Conservation (phyloP, 83 land plant species). For the Isoetes engelmannii region DNA sequence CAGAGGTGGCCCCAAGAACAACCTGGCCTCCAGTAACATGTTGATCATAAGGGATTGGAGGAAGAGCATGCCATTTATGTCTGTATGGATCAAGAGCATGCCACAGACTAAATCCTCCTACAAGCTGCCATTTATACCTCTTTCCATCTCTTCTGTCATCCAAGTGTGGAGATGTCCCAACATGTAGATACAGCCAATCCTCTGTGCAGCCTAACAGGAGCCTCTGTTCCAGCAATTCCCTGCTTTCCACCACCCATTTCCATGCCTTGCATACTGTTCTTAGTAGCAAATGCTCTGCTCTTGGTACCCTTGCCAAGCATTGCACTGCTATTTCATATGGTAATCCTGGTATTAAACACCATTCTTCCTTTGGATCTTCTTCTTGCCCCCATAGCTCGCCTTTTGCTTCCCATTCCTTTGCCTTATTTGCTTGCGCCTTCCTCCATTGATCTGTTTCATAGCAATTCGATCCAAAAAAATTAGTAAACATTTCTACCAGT, state of each 20-base stretch:
- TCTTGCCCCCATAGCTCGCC: too few relatives aligned
- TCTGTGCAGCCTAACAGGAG: conserved; percentile 21
- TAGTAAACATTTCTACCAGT: too few relatives aligned
- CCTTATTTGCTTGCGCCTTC: too few relatives aligned
- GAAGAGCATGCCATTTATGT: conserved; percentile 30
- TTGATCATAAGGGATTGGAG: conserved; percentile 25
- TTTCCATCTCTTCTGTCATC: conserved; percentile 15
- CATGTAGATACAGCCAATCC: conserved; percentile 31
- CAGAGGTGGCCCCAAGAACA: conserved; percentile 32
- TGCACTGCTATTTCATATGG: conserved; percentile 26
- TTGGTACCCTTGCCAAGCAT: conserved; percentile 34
- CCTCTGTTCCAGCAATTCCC: conserved; percentile 24
- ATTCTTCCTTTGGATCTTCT: not conserved
- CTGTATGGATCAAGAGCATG: conserved; percentile 29
- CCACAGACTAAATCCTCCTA: conserved; percentile 35
- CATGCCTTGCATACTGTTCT: conserved; percentile 26
- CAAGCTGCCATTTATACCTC: conserved; percentile 25
- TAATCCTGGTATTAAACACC: conserved; percentile 21
- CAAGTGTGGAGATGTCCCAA: conserved; percentile 27
- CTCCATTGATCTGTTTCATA: too few relatives aligned
- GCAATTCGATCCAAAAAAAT: too few relatives aligned
- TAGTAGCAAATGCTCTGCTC: conserved; percentile 16
- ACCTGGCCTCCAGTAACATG: conserved; percentile 23
- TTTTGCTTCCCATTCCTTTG: too few relatives aligned
- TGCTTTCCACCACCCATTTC: conserved; percentile 21